These are phyloP conservation scores for Acanthochlamys bracteata DNA, from an alignment of 106 monocot species.

Conservation along the genomic window DNA sequence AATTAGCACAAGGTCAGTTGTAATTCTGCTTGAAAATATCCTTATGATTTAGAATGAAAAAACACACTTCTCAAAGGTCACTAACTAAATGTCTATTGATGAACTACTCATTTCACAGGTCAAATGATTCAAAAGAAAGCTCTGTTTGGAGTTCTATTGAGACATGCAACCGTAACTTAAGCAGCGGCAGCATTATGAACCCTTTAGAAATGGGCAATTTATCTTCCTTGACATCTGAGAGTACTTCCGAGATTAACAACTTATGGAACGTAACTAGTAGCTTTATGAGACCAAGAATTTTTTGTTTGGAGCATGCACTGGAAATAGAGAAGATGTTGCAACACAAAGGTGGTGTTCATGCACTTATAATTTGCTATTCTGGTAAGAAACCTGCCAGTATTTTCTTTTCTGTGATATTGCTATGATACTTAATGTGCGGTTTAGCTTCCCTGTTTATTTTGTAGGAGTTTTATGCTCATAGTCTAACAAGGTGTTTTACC, in stretches of 20 bases:
- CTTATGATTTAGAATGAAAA: not conserved
- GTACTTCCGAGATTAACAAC: not conserved
- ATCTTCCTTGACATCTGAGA: not conserved
- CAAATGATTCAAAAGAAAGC: not conserved
- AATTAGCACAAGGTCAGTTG: not conserved
- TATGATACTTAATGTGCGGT: not conserved
- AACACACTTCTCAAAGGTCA: not conserved
- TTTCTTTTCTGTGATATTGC: not conserved
- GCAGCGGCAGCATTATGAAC: not conserved
- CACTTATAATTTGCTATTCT: constrained; percentile 80
- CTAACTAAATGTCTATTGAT: not conserved
- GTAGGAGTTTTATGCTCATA: no score
- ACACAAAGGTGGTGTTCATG: constrained; percentile 42
- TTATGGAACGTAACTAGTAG: constrained; percentile 31
- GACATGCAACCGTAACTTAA: not conserved
- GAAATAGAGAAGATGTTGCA: constrained; percentile 56
- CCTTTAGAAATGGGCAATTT: constrained; percentile 7
- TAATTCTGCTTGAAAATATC: no score
- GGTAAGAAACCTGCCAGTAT: constrained; percentile 25
- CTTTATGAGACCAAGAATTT: constrained; percentile 60
- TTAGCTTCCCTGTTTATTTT: no score
- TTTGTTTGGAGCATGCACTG: constrained; percentile 93
- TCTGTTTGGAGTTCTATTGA: not conserved
- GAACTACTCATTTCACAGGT: not conserved
- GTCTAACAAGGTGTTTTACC: no score